These are phyloP conservation scores for Seminavis robusta DNA, from an alignment of 108 stramenopile genomes.

Conservation along the genomic window DNA sequence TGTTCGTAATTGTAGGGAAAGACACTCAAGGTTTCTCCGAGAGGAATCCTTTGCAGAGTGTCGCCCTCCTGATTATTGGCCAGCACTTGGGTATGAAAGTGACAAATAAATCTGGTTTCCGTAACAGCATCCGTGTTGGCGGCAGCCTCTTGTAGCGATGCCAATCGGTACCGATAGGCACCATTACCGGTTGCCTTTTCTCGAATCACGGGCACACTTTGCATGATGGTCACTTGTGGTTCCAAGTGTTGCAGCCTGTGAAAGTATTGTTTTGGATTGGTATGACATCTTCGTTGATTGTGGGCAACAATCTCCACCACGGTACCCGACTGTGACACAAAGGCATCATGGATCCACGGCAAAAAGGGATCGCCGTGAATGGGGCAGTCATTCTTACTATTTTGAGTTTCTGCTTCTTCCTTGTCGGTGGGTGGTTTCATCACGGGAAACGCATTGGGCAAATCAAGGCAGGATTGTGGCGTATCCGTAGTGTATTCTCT, in stretches of 20 bases:
- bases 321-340: conserved; percentile 17
- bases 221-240: conserved; percentile 66
- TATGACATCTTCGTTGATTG: conserved; percentile 60
- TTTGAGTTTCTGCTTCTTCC: too few relatives aligned
- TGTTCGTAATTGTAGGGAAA: conserved; percentile 73
- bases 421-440: too few relatives aligned
- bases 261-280: conserved; percentile 21
- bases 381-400: too few relatives aligned
- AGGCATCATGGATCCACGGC: conserved; percentile 69
- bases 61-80: not conserved
- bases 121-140: conserved; percentile 19
- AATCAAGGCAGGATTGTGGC: too few relatives aligned
- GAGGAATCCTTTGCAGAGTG: not conserved
- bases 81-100: conserved; percentile 17
- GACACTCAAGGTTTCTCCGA: conserved; percentile 54
- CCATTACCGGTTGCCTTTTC: not conserved
- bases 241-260: conserved; percentile 54
- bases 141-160: conserved; percentile 2
- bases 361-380: conserved; percentile 59
- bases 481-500: too few relatives aligned
- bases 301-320: conserved; percentile 54
- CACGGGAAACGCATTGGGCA: too few relatives aligned
- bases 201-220: conserved; percentile 51
- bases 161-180: conserved; percentile 4
- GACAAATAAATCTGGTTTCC: conserved; percentile 36